A percentile compares a stretch with the other conserved stretches of the same genome.
These are phyloP conservation scores for Colletotrichum sp. DNA, from an alignment of 2,329 filamentous ascomycete genomes.

Conservation along the genomic window DNA sequence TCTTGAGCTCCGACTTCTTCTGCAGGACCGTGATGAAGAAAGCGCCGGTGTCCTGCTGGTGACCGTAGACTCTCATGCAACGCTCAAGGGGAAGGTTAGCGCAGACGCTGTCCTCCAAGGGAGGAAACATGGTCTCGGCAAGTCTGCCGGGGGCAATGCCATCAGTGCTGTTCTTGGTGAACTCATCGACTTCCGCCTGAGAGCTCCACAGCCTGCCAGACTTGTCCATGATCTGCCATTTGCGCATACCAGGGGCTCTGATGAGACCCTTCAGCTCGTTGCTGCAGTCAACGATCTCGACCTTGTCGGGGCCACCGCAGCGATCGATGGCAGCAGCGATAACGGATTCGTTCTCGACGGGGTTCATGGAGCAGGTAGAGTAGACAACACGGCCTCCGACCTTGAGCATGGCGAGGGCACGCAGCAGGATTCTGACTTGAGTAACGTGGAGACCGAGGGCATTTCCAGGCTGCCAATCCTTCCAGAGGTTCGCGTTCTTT, in stretches of 20 bases:
- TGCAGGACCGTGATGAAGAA: constrained; percentile 98
- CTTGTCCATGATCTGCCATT: constrained; percentile 94
- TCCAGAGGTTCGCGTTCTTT: constrained; percentile 95
- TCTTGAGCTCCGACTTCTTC: constrained; percentile 86
- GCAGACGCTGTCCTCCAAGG: constrained; percentile 56
- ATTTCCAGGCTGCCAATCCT: constrained; percentile 89
- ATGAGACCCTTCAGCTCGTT: constrained; percentile 78
- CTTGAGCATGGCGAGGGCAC: constrained; percentile 95
- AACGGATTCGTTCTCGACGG: constrained; percentile 95
- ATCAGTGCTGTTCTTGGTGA: constrained; percentile 64
- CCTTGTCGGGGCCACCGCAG: constrained; percentile 82
- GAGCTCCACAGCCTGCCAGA: constrained; percentile 77
- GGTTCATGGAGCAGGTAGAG: constrained; percentile 99
- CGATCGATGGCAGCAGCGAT: constrained; percentile 86
- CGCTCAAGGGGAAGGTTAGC: constrained; percentile 79
- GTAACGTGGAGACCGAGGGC: constrained; percentile 86
- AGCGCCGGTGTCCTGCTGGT: constrained; percentile 93
- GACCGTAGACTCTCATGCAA: constrained; percentile 93
- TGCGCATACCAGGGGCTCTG: constrained; percentile 75
- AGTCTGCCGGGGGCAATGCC: constrained; percentile 70
- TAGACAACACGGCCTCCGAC: constrained; percentile 94
- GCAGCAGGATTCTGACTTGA: constrained; percentile 87
- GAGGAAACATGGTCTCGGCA: constrained; percentile 83
- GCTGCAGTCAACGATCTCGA: constrained; percentile 85
- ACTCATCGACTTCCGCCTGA: constrained; percentile 82